Conservation (phyloP, 768 basidiomycete genomes). For the Aureoboletus auriporus region DNA sequence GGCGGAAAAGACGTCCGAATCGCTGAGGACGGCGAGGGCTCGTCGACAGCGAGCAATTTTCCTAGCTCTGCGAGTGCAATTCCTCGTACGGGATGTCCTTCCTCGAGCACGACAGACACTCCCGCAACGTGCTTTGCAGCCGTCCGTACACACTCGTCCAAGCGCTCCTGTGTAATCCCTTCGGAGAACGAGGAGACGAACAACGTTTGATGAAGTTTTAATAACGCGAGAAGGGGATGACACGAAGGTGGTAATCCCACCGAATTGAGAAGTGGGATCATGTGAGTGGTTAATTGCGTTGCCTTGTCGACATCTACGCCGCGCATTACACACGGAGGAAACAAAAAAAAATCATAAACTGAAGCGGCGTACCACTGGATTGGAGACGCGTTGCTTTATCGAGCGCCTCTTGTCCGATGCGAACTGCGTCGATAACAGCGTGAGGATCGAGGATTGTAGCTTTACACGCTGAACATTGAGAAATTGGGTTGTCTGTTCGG, state of each 20-base stretch:
- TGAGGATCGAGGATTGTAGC: slow-evolving; percentile 45
- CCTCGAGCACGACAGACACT: slow-evolving; percentile 45
- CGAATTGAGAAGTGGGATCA: slow-evolving; percentile 60
- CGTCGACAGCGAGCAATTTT: slow-evolving; percentile 77
- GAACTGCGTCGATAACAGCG: slow-evolving; percentile 56
- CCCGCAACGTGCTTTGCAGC: slow-evolving; percentile 54
- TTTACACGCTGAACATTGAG: slow-evolving; percentile 55
- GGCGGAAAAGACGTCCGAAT: slow-evolving; percentile 50
- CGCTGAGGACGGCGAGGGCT: slow-evolving; percentile 43
- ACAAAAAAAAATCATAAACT: too few species aligned
- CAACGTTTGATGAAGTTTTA: slow-evolving; percentile 67
- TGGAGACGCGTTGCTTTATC: slow-evolving; percentile 68
- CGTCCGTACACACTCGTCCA: slow-evolving; percentile 62
- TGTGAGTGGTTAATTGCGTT: slow-evolving; percentile 54
- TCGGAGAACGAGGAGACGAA: slow-evolving; percentile 49
- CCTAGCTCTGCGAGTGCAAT: slow-evolving; percentile 76
- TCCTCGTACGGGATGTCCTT: slow-evolving; percentile 75
- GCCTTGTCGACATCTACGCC: slow-evolving; percentile 55
- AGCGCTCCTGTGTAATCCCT: slow-evolving; percentile 40
- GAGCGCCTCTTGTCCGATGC: slow-evolving; percentile 70
- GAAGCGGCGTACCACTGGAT: slow-evolving; percentile 42
- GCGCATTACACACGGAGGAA: not conserved
- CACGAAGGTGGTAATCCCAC: slow-evolving; percentile 59
- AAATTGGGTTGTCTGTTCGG: slow-evolving; percentile 42
- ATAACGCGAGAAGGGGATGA: slow-evolving; percentile 74